Percentiles rank a stretch among this genome's conserved stretches.
Conservation (phyloP, 139 green algal genomes). For the Pleodorina starrii region DNA sequence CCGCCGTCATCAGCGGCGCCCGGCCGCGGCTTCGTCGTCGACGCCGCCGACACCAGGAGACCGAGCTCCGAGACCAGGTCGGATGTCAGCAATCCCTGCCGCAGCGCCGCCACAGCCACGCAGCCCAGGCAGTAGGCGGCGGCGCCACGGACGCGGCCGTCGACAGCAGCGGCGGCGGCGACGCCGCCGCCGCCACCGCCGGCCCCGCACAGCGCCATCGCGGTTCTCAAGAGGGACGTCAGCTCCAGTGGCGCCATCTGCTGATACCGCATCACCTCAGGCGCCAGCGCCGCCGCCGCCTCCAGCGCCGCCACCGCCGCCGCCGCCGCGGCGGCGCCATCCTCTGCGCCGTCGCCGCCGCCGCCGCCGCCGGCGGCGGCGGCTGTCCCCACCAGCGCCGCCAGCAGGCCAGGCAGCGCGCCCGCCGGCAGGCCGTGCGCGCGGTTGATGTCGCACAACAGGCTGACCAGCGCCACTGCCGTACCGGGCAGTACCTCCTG, state of each 20-base stretch:
- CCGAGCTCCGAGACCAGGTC: background rate
- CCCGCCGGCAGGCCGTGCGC: constrained; percentile 37
- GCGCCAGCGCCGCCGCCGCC: constrained; percentile 32
- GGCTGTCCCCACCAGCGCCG: background rate
- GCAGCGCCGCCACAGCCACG: constrained; percentile 17
- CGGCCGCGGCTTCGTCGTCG: background rate
- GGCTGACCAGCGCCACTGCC: constrained; percentile 13
- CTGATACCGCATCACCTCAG: constrained; percentile 31
- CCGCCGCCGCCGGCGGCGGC: constrained; percentile 3
- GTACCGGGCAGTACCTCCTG: constrained; percentile 31
- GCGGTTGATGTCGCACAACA: constrained; percentile 37
- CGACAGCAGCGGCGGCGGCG: background rate
- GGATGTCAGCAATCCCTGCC: constrained; percentile 20
- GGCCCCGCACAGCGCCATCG: background rate
- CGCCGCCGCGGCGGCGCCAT: background rate
- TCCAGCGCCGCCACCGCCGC: constrained; percentile 32
- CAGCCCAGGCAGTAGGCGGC: constrained; percentile 2
- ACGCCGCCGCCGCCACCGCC: background rate
- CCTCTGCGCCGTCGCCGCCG: background rate
- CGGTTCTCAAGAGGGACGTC: background rate
- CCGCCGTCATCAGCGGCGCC: background rate
- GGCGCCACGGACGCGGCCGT: constrained; percentile 38
- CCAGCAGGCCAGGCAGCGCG: background rate
- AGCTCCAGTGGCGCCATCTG: background rate
- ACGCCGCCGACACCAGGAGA: background rate